Percentiles rank a stretch among this genome's conserved stretches.
Evolutionary conservation across 179 eudicot genomes (phyloP).

Genomic region (Amaranthus tricolor): DNA sequence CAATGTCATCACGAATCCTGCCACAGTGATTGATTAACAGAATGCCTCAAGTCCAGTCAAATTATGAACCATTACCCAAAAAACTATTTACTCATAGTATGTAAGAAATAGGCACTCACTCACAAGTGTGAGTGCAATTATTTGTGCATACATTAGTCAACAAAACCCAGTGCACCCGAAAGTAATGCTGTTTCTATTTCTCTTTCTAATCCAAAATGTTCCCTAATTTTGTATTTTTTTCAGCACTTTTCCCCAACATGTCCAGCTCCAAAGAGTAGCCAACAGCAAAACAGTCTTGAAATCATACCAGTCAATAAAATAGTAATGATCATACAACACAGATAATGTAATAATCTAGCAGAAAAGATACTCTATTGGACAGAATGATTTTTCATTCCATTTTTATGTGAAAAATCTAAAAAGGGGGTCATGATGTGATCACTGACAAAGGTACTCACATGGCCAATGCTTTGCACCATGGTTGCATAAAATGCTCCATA

Average conservation of each 20-base stretch:
- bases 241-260: too few species aligned
- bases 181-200: background rate
- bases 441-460: constrained; percentile 49
- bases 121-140: background rate
- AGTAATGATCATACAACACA: background rate
- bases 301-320: too few species aligned
- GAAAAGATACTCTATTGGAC: background rate
- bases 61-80: background rate
- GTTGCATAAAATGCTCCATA: constrained; percentile 95
- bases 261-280: constrained; percentile 1
- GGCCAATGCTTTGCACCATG: constrained; percentile 84
- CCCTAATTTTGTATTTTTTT: too few species aligned
- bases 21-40: constrained; percentile 29
- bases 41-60: constrained; percentile 1
- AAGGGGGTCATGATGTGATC: background rate
- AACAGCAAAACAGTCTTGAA: background rate
- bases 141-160: too few species aligned
- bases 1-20: constrained; percentile 97
- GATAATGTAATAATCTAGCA: background rate
- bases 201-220: background rate
- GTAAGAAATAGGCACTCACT: too few species aligned
- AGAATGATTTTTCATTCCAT: too few species aligned
- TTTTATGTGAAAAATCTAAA: background rate
- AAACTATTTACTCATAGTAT: background rate
- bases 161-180: background rate